Conservation (phyloP, 2,329 filamentous ascomycete species). For the Coniochaeta sp. region DNA sequence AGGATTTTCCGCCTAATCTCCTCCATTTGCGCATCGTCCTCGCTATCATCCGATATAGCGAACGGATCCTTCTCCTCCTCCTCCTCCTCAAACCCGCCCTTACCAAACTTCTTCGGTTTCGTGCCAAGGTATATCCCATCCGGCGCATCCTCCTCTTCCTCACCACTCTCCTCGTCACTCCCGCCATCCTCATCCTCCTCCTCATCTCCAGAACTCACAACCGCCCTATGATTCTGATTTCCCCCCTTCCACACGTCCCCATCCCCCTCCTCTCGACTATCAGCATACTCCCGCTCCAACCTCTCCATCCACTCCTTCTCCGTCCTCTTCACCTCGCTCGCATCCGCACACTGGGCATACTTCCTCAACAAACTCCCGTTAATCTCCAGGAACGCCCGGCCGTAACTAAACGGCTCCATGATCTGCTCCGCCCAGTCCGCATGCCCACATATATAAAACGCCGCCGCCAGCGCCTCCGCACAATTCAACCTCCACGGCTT, state of each 20-base stretch:
- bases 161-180: conserved; percentile 32
- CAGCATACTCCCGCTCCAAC: conserved; percentile 81
- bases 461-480: conserved; percentile 87
- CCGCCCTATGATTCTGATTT: conserved; percentile 67
- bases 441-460: conserved; percentile 89
- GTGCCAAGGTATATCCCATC: conserved; percentile 58
- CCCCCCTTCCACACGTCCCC: conserved; percentile 80
- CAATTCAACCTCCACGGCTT: conserved; percentile 94
- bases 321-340: conserved; percentile 73
- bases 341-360: conserved; percentile 78
- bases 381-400: conserved; percentile 81
- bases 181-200: conserved; percentile 37
- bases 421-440: conserved; percentile 84
- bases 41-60: conserved; percentile 70
- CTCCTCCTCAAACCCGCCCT: conserved; percentile 27
- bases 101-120: conserved; percentile 26
- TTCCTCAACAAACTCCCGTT: conserved; percentile 74
- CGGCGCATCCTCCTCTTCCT: conserved; percentile 33
- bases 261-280: conserved; percentile 60
- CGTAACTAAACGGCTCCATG: conserved; percentile 80
- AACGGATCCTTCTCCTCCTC: conserved; percentile 58
- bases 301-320: conserved; percentile 85
- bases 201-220: conserved; percentile 42
- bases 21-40: conserved; percentile 80
- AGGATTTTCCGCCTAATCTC: conserved; percentile 87